Evolutionary conservation across 352 stramenopile species (phyloP), one percentile per base, ranked within the genome.

Genomic region (Globisporangium sylvaticum): DNA sequence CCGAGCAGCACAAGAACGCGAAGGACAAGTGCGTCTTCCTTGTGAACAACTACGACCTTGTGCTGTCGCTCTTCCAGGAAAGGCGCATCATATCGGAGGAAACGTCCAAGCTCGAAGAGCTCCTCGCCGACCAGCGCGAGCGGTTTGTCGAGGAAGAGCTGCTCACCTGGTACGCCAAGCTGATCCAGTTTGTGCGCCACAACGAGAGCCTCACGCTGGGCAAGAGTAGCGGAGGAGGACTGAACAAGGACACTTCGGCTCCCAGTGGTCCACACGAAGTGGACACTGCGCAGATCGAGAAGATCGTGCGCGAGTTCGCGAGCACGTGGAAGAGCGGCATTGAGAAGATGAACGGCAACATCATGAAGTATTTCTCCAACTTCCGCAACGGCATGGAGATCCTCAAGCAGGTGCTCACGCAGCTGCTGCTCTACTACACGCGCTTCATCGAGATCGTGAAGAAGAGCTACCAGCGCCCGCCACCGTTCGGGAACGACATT

Each of bases 311-410:
- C 50, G 95, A 99, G 70, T 99, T 99, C 85, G 90, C 94, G 22
- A 88, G 84, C 8, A 96, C 90, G 42, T 99, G 97, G 97, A 98
- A 98, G 66, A 75, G 68, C 50, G 94, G 90, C 7, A 99, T 99
- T 66, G 95, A 99, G 76, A 93, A 95, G 63, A 99, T 99, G 81
- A 99, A 99, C 79, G 75, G 90, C 60, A 97, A 99, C 78, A 91
- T 99, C 34, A 91, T 99, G 70, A 98, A 88, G 48, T 98, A 97
- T 70, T 99, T 99, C 78, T 96, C 95, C 39, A 99, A 99, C 77
- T 99, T 99, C 79, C 87, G 93, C 32, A 99, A 99, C 74, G 96
- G 96, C 39, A 99, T 99, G 95, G 97, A 99, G 68, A 98, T 99
- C 73, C 84, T 99, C 34, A 99, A 99, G 78, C 96, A 99, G 81